Conservation (phyloP, 768 basidiomycete species). For the Phaffia australis region DNA sequence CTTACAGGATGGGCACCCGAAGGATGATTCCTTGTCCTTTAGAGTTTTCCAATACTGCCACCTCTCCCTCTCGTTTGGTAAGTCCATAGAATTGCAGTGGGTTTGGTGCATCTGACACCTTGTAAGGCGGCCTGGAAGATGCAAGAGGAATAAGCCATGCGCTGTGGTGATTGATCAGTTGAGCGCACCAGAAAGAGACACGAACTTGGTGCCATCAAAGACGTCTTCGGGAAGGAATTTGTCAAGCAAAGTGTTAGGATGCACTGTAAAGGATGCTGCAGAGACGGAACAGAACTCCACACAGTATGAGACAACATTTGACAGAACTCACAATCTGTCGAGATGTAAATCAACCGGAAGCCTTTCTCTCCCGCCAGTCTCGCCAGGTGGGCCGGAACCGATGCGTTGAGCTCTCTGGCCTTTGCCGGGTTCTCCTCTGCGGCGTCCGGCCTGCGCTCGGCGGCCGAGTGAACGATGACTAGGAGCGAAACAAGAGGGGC, state of each 20-base stretch:
- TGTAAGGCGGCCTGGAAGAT: slow-evolving; percentile 60
- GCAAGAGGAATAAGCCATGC: neutral
- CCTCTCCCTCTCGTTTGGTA: slow-evolving; percentile 78
- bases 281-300: neutral
- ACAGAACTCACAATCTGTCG: slow-evolving; percentile 47
- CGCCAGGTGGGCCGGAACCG: slow-evolving; percentile 63
- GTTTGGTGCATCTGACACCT: slow-evolving; percentile 58
- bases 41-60: slow-evolving; percentile 53
- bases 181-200: neutral
- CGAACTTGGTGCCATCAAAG: slow-evolving; percentile 67
- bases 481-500: neutral
- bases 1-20: slow-evolving; percentile 79
- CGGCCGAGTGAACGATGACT: slow-evolving; percentile 87
- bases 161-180: no score
- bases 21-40: slow-evolving; percentile 56
- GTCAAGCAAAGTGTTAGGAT: neutral
- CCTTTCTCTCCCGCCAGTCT: slow-evolving; percentile 50
- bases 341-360: slow-evolving; percentile 78
- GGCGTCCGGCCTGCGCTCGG: slow-evolving; percentile 49
- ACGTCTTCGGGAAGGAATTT: slow-evolving; percentile 52
- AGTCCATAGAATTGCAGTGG: slow-evolving; percentile 81
- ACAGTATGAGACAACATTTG: neutral
- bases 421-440: slow-evolving; percentile 18
- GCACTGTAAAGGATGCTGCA: neutral
- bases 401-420: slow-evolving; percentile 58